A percentile compares a stretch with the other conserved stretches of the same genome.
phyloP scores from a whole-genome alignment of 2,329 filamentous ascomycete genomes.

The Ceratocystis destructans region DNA sequence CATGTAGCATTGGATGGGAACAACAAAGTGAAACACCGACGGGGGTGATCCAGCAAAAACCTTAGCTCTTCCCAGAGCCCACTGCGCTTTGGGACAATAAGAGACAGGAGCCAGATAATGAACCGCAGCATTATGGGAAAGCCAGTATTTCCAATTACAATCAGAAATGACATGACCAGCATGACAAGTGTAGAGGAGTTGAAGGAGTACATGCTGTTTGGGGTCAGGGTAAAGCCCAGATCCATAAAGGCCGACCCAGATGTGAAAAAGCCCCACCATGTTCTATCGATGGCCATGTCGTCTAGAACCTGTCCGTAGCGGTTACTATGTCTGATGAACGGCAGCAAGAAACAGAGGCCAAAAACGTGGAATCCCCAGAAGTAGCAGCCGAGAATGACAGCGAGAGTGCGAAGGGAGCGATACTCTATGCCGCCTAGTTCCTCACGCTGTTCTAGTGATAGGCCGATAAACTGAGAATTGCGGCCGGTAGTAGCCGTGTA shows the following conservation, averaged over 20 bases:
- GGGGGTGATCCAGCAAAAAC: conserved; percentile 86
- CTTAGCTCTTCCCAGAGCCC: conserved; percentile 78
- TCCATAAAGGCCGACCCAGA: conserved; percentile 84
- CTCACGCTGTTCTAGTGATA: conserved; percentile 82
- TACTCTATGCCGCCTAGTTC: conserved; percentile 96
- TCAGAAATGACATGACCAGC: conserved; percentile 67
- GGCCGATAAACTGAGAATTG: conserved; percentile 81
- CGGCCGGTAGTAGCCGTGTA: conserved; percentile 85
- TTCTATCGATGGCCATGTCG: conserved; percentile 44
- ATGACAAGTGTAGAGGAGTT: conserved; percentile 61
- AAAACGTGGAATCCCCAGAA: conserved; percentile 73
- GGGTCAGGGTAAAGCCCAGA: conserved; percentile 81
- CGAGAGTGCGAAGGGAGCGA: conserved; percentile 74
- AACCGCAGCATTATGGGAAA: conserved; percentile 92
- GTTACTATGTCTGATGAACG: conserved; percentile 59
- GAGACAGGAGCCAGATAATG: conserved; percentile 71
- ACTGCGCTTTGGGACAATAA: conserved; percentile 48
- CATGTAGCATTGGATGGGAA: conserved; percentile 85
- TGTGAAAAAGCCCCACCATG: conserved; percentile 92
- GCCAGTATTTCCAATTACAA: conserved; percentile 88
- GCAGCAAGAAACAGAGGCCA: conserved; percentile 57
- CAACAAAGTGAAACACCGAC: conserved; percentile 87
- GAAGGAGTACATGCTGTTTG: conserved; percentile 89
- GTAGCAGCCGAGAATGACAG: conserved; percentile 63
- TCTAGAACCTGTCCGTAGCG: conserved; percentile 54